Evolutionary conservation across 2,329 filamentous ascomycete species (phyloP).

Genomic region (Penicillium decumbens): DNA sequence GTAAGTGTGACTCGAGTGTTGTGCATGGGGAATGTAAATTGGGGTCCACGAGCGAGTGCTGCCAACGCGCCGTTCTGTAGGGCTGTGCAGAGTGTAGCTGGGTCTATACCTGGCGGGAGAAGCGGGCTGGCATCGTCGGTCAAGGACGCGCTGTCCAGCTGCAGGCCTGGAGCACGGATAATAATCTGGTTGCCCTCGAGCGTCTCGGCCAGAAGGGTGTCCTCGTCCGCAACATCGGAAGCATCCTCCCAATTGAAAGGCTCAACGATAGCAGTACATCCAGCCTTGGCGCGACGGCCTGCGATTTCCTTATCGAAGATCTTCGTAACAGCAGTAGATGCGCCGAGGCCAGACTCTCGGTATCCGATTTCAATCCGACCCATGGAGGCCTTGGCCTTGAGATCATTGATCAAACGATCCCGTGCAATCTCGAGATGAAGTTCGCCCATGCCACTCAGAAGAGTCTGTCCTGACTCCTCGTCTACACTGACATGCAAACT

Average conservation of each 20-base stretch:
- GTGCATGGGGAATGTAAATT: conserved; percentile 74
- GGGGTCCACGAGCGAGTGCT: conserved; percentile 78
- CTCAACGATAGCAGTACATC: conserved; percentile 64
- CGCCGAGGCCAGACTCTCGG: conserved; percentile 68
- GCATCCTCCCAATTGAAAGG: conserved; percentile 47
- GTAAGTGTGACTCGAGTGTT: conserved; percentile 66
- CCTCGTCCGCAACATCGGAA: conserved; percentile 14
- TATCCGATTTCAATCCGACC: conserved; percentile 94
- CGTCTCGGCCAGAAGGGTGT: conserved; percentile 41
- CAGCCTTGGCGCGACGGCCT: conserved; percentile 72
- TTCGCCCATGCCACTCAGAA: conserved; percentile 93
- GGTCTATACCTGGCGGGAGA: conserved; percentile 52
- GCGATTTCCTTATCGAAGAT: conserved; percentile 75
- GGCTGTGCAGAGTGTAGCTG: conserved; percentile 47
- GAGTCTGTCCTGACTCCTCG: conserved; percentile 86
- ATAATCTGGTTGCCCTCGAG: conserved; percentile 67
- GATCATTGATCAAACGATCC: conserved; percentile 79
- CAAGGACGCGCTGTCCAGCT: conserved; percentile 34
- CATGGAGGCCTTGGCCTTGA: conserved; percentile 80
- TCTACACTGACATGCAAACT: conserved; percentile 81
- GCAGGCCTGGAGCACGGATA: conserved; percentile 51
- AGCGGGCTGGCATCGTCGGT: conserved; percentile 43
- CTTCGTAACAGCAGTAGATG: conserved; percentile 55
- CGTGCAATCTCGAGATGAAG: conserved; percentile 90
- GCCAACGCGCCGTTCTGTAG: conserved; percentile 77